Base-by-base conservation (phyloP, 805 yeast species). In the Saccharomycopsis fodiens region DNA sequence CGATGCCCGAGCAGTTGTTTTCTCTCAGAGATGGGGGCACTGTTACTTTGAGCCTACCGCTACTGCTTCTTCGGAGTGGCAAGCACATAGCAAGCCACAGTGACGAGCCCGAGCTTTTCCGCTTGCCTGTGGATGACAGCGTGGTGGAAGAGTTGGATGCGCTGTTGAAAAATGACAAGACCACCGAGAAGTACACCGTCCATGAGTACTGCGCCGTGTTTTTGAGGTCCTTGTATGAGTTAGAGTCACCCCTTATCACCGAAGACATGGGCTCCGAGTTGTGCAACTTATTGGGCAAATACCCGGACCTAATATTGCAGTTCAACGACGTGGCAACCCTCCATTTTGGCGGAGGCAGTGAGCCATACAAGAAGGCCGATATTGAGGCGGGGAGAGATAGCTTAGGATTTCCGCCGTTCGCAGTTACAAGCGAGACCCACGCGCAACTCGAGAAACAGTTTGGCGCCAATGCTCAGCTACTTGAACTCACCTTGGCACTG, bases 121-220 rank as follows among this genome's bases (percentile, higher is more conserved):
- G 29, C 6, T 7, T 10, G 10, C 10, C 29, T 6, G 29, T 25
- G 10, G 29, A 25, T 25, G 29, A 25, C 29, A 10, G 10, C 10
- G 10, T 10, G 10, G 29, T 25, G 29, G 10, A 10, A 7, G 10
- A 10, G 10, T 25, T 25, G 10, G 6, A 25, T 10, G 29, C 6
- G 10, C 6, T 6, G 6, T 25, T 25, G 10, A 25, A 25, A 6
- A 25, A 25, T 10, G 10, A 25, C 10, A 10, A 25, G 44, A 29
- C 17, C 6, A 20, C 32, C 29, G 46, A 40, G 10, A 15, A 25
- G 12, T n/a, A 22, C 19, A 17, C 22, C 19, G 42, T 46, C 5
- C 38, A 25, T 16, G 51, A 43, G 30, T 47, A 39, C 25, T 39
- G 51, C 20, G 27, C 46, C 6, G 21, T 47, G 16, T 47, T 47